Base-by-base conservation (phyloP, 2,329 filamentous ascomycete species). In the Tolypocladium amazonense region DNA sequence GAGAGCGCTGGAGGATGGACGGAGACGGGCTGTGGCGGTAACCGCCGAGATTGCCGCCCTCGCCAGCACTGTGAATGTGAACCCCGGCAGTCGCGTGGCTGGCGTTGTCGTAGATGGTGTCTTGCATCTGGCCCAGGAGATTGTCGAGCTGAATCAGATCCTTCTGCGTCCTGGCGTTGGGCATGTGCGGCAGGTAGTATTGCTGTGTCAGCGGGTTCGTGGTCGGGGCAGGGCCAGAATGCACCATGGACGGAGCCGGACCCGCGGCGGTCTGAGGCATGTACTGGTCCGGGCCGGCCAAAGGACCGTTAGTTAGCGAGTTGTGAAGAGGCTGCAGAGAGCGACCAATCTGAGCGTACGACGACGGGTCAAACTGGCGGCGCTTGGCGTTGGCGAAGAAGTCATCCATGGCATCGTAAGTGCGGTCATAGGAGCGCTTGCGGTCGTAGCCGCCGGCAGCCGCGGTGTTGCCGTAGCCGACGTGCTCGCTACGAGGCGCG, bases 311-410 rank as follows among this genome's bases (percentile, higher is more conserved):
- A 65, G 75, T 85, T 69, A 82, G 87, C 75, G 88, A 80, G 58
- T 85, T 85, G 71, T 94, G 90, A 15, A 96, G 82, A 63, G 89
- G 88, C 72, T 93, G 84, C 61, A 99, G 82, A 63, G 92, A 88
- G 71, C 94, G 90, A 66, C 92, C 92, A 64, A 99, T 92, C 70
- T 95, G 90, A 60, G 88, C 83, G 74, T 97, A 97, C n/a, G 89
- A 94, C 58, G 82, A 82, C 3, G 92, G 89, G 71, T 97, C 91
- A 65, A 97, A 89, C 67, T 92, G 87, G 69, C 92, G 89, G 68
- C 92, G 90, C 81, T 97, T 97, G 66, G 92, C 87, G 71, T 90
- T 91, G 65, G 89, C 90, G 66, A 97, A 96, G 77, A 97, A 96
- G 72, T 96, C 91, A 70, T 96, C 93, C 61, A 97, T 79, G 61